phyloP scores from a whole-genome alignment of 1,139 yeast species.

The Yamadazyma trypodendri region DNA sequence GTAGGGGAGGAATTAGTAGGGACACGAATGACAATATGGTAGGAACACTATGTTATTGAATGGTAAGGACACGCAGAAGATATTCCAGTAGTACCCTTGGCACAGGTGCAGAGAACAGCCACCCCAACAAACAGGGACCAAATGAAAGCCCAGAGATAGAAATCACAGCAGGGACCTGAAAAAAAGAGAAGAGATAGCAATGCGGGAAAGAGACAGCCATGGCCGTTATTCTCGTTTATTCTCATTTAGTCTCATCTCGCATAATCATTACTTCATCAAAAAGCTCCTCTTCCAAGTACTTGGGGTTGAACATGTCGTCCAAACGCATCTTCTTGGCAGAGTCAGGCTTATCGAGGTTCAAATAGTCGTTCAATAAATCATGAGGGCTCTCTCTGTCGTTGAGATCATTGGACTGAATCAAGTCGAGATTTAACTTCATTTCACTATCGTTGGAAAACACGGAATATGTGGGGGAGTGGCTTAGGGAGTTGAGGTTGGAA shows the following conservation, averaged over 20 bases:
- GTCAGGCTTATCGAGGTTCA: slow-evolving; percentile 9
- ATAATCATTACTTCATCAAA: slow-evolving; percentile 11
- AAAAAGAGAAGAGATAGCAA: no score
- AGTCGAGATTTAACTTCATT: slow-evolving; percentile 10
- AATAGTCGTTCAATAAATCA: slow-evolving; percentile 37
- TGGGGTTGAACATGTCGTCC: slow-evolving; percentile 1
- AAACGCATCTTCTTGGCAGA: slow-evolving; percentile 7
- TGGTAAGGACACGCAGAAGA: no score
- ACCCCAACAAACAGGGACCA: no score
- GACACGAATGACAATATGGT: no score
- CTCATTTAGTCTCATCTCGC: neutral
- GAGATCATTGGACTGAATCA: slow-evolving; percentile 16
- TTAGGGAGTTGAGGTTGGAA: slow-evolving; percentile 18
- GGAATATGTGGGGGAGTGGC: slow-evolving; percentile 32
- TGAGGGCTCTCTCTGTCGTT: slow-evolving; percentile 11
- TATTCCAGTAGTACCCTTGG: no score
- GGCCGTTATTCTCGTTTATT: neutral
- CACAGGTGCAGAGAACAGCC: no score
- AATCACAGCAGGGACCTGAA: no score
- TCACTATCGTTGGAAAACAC: slow-evolving; percentile 31
- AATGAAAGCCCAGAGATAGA: no score
- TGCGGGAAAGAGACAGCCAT: no score
- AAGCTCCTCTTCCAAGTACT: slow-evolving; percentile 9
- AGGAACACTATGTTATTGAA: no score
- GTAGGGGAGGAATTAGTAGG: neutral